Evolutionary conservation across 2,329 filamentous ascomycete genomes (phyloP).

Genomic region (Hypoxylon sp.): DNA sequence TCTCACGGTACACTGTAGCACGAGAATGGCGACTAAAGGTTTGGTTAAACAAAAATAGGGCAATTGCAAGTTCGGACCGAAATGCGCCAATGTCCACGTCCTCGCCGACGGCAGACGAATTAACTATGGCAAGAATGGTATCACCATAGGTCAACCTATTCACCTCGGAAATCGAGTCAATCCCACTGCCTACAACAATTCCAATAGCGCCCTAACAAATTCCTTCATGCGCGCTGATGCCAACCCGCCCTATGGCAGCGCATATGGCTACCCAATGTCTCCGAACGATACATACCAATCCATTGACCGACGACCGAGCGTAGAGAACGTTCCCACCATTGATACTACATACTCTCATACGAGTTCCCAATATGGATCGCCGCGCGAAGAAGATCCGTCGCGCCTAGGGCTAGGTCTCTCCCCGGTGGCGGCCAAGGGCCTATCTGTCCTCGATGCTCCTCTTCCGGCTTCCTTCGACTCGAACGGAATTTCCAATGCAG

Average conservation of each 20-base stretch:
- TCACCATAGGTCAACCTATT: slow-evolving; percentile 72
- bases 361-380: slow-evolving; percentile 82
- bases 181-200: slow-evolving; percentile 71
- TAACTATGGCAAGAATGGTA: slow-evolving; percentile 81
- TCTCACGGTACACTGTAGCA: slow-evolving; percentile 6
- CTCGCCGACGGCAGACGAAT: slow-evolving; percentile 93
- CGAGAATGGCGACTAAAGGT: slow-evolving; percentile 38
- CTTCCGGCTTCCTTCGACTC: slow-evolving; percentile 96
- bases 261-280: slow-evolving; percentile 59
- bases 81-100: slow-evolving; percentile 97
- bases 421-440: slow-evolving; percentile 76
- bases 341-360: slow-evolving; percentile 71
- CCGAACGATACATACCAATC: slow-evolving; percentile 61
- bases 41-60: slow-evolving; percentile 70
- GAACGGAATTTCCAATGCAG: slow-evolving; percentile 92
- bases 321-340: slow-evolving; percentile 72
- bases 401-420: slow-evolving; percentile 82
- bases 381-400: slow-evolving; percentile 74
- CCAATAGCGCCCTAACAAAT: slow-evolving; percentile 79
- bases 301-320: slow-evolving; percentile 64
- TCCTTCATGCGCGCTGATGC: slow-evolving; percentile 76
- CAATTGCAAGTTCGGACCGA: slow-evolving; percentile 98
- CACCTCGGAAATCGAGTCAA: slow-evolving; percentile 78
- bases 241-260: slow-evolving; percentile 62
- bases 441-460: slow-evolving; percentile 95